These are phyloP conservation scores for Boletus patriciae DNA, from an alignment of 768 basidiomycete species.

Conservation along the genomic window DNA sequence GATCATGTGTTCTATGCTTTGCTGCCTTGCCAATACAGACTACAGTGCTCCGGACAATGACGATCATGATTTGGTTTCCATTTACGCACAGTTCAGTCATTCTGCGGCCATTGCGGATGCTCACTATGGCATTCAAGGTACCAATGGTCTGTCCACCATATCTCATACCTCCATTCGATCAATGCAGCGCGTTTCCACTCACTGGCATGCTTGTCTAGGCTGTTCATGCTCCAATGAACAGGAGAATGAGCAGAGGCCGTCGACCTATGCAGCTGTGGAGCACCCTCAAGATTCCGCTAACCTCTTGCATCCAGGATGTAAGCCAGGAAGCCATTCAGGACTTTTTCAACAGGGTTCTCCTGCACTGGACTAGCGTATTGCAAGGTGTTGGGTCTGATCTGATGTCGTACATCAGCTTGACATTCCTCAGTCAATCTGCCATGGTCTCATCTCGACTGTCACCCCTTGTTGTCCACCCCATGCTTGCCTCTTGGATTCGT, in stretches of 20 bases:
- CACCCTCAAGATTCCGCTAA: too few species aligned
- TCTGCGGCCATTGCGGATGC: neutral
- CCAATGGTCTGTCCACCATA: neutral
- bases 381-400: conserved; percentile 3
- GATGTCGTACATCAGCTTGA: neutral
- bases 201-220: conserved; percentile 1
- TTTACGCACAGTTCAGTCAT: conserved; percentile 2
- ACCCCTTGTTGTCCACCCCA: neutral
- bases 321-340: neutral
- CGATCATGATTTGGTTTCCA: neutral
- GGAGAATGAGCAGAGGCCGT: too few species aligned
- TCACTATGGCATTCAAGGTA: conserved; percentile 2
- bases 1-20: neutral
- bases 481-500: neutral
- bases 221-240: neutral
- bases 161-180: neutral
- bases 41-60: neutral
- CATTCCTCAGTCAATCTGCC: rapidly evolving
- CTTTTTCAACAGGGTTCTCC: neutral
- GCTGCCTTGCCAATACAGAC: neutral
- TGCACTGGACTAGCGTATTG: neutral
- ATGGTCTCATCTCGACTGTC: neutral
- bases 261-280: too few species aligned
- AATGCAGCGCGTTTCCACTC: neutral
- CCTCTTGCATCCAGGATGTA: too few species aligned